phyloP scores from a whole-genome alignment of 768 basidiomycete genomes.

The Cubamyces lactineus region DNA sequence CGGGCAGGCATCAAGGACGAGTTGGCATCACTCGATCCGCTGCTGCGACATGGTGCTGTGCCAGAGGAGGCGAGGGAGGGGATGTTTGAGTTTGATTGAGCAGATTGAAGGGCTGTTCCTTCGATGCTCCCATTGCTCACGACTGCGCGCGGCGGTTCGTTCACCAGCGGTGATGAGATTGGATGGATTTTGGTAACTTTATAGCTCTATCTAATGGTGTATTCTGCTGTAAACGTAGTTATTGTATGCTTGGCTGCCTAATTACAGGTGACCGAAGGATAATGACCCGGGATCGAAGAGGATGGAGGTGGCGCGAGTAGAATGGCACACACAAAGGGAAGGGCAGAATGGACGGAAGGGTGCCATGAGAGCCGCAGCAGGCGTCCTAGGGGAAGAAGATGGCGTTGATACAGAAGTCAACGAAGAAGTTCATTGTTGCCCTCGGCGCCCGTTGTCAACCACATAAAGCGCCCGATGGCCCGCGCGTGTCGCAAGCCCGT shows the following conservation, averaged over 20 bases:
- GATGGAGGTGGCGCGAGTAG: neutral
- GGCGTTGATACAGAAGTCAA: conserved; percentile 19
- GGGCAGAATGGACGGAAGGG: neutral
- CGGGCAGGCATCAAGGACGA: conserved; percentile 82
- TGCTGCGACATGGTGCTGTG: conserved; percentile 60
- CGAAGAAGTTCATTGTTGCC: conserved; percentile 23
- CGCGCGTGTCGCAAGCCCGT: neutral
- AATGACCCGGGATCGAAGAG: neutral
- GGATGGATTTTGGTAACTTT: conserved; percentile 24
- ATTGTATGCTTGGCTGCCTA: neutral
- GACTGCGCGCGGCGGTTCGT: neutral
- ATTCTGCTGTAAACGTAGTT: conserved; percentile 24
- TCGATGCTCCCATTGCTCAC: neutral
- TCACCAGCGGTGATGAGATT: neutral
- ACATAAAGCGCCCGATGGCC: conserved; percentile 4
- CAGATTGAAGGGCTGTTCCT: neutral
- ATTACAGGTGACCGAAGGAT: no score
- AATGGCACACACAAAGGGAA: conserved; percentile 10
- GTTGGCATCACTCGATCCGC: conserved; percentile 77
- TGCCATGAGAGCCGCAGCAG: conserved; percentile 11
- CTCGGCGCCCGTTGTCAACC: conserved; percentile 17
- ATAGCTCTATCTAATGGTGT: conserved; percentile 31
- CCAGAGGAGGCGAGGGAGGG: conserved; percentile 41
- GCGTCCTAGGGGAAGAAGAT: conserved; percentile 7
- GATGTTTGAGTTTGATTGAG: conserved; percentile 40